A percentile compares a stretch with the other conserved stretches of the same genome.
Conservation (phyloP, 139 green algal species). For the Chlamydomonas asymmetrica region DNA sequence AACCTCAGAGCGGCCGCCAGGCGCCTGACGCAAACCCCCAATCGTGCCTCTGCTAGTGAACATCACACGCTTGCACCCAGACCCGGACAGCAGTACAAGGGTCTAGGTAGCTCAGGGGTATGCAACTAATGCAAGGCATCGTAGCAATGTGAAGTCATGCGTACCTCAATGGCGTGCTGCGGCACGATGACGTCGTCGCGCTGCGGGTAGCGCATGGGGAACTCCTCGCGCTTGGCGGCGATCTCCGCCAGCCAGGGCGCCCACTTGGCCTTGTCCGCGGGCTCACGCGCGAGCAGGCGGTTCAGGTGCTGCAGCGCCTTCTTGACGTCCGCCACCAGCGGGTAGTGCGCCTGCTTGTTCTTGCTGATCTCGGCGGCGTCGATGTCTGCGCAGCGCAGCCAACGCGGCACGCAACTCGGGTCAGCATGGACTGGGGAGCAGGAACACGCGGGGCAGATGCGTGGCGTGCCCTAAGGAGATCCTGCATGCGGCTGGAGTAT, state of each 20-base stretch:
- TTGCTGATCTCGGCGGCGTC: slow-evolving; percentile 98
- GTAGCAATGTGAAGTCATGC: no score
- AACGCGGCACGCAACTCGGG: no score
- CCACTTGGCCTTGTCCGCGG: slow-evolving; percentile 31
- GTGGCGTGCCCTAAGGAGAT: no score
- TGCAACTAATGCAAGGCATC: no score
- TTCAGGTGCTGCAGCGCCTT: slow-evolving; percentile 74
- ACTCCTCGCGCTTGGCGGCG: slow-evolving; percentile 67
- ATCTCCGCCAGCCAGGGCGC: slow-evolving; percentile 69
- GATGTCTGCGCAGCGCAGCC: slow-evolving; percentile 73
- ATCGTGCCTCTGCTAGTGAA: neutral
- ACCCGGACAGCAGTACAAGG: no score
- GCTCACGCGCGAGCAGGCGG: slow-evolving; percentile 52
- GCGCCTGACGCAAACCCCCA: no score
- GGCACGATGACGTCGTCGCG: slow-evolving; percentile 91
- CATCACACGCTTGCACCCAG: no score
- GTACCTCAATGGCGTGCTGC: slow-evolving; percentile 89
- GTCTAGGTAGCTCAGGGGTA: no score
- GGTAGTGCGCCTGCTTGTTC: slow-evolving; percentile 96
- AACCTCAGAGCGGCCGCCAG: no score
- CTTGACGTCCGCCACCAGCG: slow-evolving; percentile 81
- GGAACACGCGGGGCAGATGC: no score
- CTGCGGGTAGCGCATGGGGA: slow-evolving; percentile 86
- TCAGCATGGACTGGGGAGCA: no score
- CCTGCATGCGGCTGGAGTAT: no score